Evolutionary conservation across 768 basidiomycete species (phyloP).

Genomic region (Suillus subluteus): DNA sequence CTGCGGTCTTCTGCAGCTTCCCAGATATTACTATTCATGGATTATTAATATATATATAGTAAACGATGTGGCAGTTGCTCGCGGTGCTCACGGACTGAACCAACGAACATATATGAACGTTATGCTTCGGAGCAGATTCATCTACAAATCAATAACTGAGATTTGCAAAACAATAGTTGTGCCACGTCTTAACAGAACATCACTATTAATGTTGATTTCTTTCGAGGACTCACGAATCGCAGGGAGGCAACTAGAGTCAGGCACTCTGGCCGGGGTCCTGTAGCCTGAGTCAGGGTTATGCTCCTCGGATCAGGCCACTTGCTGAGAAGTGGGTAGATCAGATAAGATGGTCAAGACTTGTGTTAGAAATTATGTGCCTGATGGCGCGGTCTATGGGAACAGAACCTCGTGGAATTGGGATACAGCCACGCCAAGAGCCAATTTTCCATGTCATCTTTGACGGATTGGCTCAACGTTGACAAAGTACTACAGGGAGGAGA

Average conservation of each 20-base stretch:
- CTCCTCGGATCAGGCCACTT: neutral
- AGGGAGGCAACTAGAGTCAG: neutral
- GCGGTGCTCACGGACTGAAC: neutral
- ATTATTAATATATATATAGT: neutral
- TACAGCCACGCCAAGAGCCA: neutral
- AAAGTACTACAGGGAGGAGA: neutral
- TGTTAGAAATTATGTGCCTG: neutral
- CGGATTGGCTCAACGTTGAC: neutral
- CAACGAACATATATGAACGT: neutral
- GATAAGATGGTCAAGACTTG: neutral
- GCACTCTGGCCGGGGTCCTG: neutral
- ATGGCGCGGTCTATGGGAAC: neutral
- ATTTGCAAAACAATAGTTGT: neutral
- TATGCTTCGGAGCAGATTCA: neutral
- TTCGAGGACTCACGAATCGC: neutral
- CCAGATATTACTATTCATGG: neutral
- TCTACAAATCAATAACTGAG: neutral
- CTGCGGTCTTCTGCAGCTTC: neutral
- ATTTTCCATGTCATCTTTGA: neutral
- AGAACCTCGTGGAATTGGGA: neutral
- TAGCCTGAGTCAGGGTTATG: too few species aligned
- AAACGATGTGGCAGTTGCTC: neutral
- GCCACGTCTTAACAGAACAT: neutral
- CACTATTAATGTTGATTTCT: neutral
- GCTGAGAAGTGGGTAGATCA: neutral